Base-by-base conservation (phyloP, 2,329 filamentous ascomycete genomes). In the Sporothrix sp. region DNA sequence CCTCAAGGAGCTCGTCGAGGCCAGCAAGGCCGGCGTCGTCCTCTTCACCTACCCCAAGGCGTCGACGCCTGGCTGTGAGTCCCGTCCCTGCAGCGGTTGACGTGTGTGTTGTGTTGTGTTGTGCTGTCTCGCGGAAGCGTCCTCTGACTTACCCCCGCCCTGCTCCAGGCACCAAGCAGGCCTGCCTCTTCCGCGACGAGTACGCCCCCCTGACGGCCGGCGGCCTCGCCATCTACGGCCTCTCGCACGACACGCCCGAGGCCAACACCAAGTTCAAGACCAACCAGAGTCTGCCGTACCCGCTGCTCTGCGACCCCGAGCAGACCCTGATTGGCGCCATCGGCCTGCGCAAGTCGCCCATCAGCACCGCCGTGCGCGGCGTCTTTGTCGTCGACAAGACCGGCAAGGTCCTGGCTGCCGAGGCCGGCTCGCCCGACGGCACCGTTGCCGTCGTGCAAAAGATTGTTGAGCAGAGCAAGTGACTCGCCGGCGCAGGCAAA, bases 21-120 rank as follows among this genome's bases (percentile, higher is more conserved):
- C 85, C 63, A 95, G 89, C 76, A 82, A 87, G 69, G 75, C 78
- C 32, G 93, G 91, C 23, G 85, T 97, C 38, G 87, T 95, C 30
- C 71, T 97, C 27, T 96, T 98, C 67, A 96, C 90, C 28, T 97
- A 97, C 64, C 93, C 93, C 53, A 94, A 86, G 70, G 93, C 93
- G 11, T 93, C 85, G 25, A 98, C 93, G 20, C 87, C 88, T 33
- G 91, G 91, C 56, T 97, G 91, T 95, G 81, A 79, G 87, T 71
- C 13, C 7, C 30, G 3, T n/a, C n/a, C n/a, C n/a, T n/a, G n/a
- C n/a, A n/a, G n/a, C n/a, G n/a, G n/a, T n/a, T n/a, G n/a, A n/a
- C n/a, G n/a, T n/a, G n/a, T n/a, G n/a, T n/a, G n/a, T n/a, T n/a
- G n/a, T n/a, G n/a, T n/a, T n/a, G n/a, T n/a, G n/a, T n/a, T n/a